Base-by-base conservation (phyloP, 441 rosid genomes). In the Eutrema salsugineum region DNA sequence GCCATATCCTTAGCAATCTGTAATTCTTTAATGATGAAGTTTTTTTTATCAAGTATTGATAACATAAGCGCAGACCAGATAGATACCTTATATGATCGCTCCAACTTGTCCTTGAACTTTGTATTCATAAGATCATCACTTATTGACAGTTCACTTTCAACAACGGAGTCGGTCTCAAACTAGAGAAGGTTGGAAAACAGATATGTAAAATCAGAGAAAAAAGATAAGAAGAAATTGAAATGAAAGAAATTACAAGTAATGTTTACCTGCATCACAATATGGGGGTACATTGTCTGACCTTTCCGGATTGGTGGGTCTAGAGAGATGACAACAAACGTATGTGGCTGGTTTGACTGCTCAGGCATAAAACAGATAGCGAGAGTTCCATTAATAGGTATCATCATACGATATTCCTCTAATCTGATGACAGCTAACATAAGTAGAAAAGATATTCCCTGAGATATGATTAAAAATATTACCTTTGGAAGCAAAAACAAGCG, bases 221-320 rank as follows among this genome's bases (percentile, higher is more conserved):
- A 27, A 19, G 27, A 15, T 14, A 33, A 43, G 8, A 50, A 47
- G 49, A 43, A 60, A 66, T 2, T 15, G 22, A 71, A 30, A 10
- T 19, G 9, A 28, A 63, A 27, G 39, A 60, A 30, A 24, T 63
- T 57, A 12, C 8, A 27, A 68, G 42, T 22, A 55, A 56, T 14
- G 39, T 62, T 75, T 86, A 95, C 98, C 96, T 93, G 98, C 84
- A 93, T 75, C 60, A 95, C 99, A 58, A 95, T 91, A 77, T 95
- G 99, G 3, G 98, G 98, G 61, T 92, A 94, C 80, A 94, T 53
- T 17, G 99, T 94, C 83, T 90, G 97, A 71, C 97, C 99, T 83
- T 94, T 94, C 19, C 96, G 94, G 68, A 94, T 94, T 20, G 98
- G 97, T 33, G 99, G 99, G 81, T 94, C 98, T 59, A 94, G 89